Evolutionary conservation across 495 filamentous ascomycete species (phyloP).

Genomic region (Saxispiralis lemnorum): DNA sequence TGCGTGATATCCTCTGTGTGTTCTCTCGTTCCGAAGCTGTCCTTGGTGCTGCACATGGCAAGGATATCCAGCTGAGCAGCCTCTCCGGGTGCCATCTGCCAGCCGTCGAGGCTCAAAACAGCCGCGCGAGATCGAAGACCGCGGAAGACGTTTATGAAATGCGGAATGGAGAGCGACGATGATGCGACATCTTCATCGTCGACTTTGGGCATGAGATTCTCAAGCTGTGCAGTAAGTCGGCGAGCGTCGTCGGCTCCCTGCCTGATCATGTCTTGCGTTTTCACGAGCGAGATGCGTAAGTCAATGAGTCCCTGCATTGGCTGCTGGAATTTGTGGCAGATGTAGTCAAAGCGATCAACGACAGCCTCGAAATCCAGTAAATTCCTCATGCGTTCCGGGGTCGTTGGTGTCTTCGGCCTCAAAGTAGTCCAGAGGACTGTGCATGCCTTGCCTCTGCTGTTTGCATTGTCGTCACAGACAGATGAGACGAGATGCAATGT

Average conservation of each 20-base stretch:
- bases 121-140: not conserved
- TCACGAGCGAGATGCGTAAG: constrained; percentile 18
- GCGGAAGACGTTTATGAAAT: not conserved
- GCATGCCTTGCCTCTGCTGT: constrained; percentile 1
- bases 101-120: not conserved
- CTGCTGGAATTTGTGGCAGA: constrained; percentile 30
- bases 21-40: too few relatives aligned
- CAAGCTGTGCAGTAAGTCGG: constrained; percentile 8
- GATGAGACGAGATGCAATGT: too few relatives aligned
- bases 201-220: not conserved
- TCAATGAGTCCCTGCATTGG: constrained; percentile 12
- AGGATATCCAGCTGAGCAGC: not conserved
- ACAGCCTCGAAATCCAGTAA: constrained; percentile 46
- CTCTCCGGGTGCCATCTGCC: not conserved
- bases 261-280: constrained; percentile 12
- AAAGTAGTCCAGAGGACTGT: constrained; percentile 42
- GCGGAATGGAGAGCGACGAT: not conserved
- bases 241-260: constrained; percentile 7
- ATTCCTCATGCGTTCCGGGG: constrained; percentile 32
- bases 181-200: too few relatives aligned
- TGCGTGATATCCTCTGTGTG: too few relatives aligned
- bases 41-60: not conserved
- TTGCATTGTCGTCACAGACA: too few relatives aligned
- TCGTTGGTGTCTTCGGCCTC: constrained; percentile 43
- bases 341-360: constrained; percentile 54